Evolutionary conservation across 2,329 filamentous ascomycete species (phyloP).

Genomic region (Taxawa tesnikishii): DNA sequence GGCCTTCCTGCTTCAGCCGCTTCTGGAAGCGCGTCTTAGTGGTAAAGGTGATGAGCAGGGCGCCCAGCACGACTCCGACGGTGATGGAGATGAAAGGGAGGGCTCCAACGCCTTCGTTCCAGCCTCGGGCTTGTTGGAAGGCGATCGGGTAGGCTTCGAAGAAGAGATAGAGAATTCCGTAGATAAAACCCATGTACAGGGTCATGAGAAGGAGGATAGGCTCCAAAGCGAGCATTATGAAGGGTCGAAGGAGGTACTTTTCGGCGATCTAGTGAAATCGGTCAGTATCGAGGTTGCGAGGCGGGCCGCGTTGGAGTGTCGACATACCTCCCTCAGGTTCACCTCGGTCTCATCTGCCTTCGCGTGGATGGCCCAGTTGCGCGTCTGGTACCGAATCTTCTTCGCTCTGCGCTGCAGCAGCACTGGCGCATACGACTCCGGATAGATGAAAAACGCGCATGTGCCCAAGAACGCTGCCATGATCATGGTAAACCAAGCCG

Average conservation of each 20-base stretch:
- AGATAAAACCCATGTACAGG: slow-evolving; percentile 20
- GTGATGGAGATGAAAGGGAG: slow-evolving; percentile 17
- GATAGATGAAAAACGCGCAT: slow-evolving; percentile 32
- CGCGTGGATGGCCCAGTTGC: slow-evolving; percentile 58
- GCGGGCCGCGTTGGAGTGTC: no score
- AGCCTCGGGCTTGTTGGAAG: slow-evolving; percentile 15
- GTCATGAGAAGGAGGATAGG: slow-evolving; percentile 37
- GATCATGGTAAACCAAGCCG: slow-evolving; percentile 42
- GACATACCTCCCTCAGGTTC: slow-evolving; percentile 47
- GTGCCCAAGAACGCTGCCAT: slow-evolving; percentile 31
- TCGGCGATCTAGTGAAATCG: no score
- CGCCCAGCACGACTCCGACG: slow-evolving; percentile 18
- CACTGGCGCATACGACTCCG: slow-evolving; percentile 49
- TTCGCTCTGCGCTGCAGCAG: slow-evolving; percentile 51
- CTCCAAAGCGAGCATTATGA: slow-evolving; percentile 33
- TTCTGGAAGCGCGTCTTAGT: slow-evolving; percentile 15
- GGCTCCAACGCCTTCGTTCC: slow-evolving; percentile 13
- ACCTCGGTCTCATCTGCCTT: slow-evolving; percentile 61
- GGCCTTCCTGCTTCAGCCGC: slow-evolving; percentile 19
- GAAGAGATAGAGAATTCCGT: slow-evolving; percentile 16
- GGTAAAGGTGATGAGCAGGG: slow-evolving; percentile 10
- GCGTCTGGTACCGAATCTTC: slow-evolving; percentile 47
- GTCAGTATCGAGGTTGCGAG: no score
- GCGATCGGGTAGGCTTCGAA: slow-evolving; percentile 19
- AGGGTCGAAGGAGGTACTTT: slow-evolving; percentile 13